These are phyloP conservation scores for Phytophthora sp. DNA, from an alignment of 352 stramenopile species.

Conservation along the genomic window DNA sequence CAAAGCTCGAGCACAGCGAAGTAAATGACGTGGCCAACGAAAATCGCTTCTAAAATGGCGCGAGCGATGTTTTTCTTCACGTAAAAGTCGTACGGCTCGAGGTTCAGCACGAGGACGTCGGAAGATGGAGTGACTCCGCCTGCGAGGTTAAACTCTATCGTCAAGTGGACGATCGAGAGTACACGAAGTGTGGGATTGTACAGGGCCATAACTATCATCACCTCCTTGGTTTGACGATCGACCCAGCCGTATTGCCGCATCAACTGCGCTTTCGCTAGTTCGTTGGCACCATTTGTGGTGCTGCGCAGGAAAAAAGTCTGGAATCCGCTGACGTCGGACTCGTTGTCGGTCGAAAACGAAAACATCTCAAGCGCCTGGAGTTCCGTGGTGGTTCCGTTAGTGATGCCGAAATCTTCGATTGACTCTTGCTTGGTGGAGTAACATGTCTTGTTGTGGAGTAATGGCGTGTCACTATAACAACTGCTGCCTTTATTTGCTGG, in stretches of 20 bases:
- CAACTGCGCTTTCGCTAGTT: constrained; percentile 27
- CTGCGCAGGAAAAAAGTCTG: constrained; percentile 71
- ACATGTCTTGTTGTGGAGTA: constrained; percentile 48
- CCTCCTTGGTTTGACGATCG: constrained; percentile 62
- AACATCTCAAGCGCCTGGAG: constrained; percentile 66
- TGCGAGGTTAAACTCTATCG: constrained; percentile 63
- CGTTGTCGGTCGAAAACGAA: constrained; percentile 50
- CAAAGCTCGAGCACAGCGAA: constrained; percentile 69
- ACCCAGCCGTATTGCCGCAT: constrained; percentile 67
- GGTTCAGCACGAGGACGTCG: constrained; percentile 59
- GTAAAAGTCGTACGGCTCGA: constrained; percentile 74
- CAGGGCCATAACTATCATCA: constrained; percentile 61
- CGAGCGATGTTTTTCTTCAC: constrained; percentile 54
- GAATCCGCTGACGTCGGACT: constrained; percentile 45
- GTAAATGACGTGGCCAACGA: constrained; percentile 57
- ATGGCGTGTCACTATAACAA: constrained; percentile 54
- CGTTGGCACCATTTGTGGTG: constrained; percentile 35
- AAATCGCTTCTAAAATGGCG: constrained; percentile 52
- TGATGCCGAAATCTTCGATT: constrained; percentile 39
- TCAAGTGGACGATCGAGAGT: constrained; percentile 65
- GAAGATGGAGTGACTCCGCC: constrained; percentile 53
- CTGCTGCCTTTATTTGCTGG: constrained; percentile 39
- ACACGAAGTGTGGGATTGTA: constrained; percentile 73
- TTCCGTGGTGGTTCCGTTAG: constrained; percentile 42
- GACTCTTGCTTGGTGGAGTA: constrained; percentile 47